Conservation (phyloP, 2,329 filamentous ascomycete species). For the Coniella vitis region DNA sequence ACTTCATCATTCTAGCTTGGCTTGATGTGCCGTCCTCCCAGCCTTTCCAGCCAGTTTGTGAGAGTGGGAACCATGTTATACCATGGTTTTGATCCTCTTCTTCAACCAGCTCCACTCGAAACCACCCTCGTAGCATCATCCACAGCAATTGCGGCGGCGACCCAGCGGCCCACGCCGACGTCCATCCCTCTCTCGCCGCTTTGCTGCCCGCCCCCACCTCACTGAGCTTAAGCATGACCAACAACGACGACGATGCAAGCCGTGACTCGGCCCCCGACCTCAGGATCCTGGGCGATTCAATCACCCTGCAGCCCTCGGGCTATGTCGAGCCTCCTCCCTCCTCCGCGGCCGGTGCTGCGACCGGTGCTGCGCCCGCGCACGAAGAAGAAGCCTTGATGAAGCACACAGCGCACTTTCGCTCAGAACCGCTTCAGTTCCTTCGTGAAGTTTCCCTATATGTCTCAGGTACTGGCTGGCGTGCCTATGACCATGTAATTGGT, state of each 20-base stretch:
- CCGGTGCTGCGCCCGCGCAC: conserved; percentile 24
- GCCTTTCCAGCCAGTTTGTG: too few species aligned
- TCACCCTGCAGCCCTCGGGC: conserved; percentile 68
- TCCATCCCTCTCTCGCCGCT: neutral
- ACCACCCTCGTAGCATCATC: too few species aligned
- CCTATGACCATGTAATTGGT: conserved; percentile 84
- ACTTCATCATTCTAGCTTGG: too few species aligned
- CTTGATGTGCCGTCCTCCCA: too few species aligned
- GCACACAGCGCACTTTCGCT: conserved; percentile 81
- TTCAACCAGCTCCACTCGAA: too few species aligned
- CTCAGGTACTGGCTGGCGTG: conserved; percentile 89
- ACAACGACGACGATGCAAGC: conserved; percentile 29
- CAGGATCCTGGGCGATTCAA: conserved; percentile 66
- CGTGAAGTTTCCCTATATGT: conserved; percentile 91
- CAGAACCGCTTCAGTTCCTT: conserved; percentile 68
- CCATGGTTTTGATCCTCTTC: too few species aligned
- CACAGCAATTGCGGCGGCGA: too few species aligned
- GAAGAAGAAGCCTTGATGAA: conserved; percentile 68
- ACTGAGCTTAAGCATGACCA: conserved; percentile 28
- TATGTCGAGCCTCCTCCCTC: conserved; percentile 46
- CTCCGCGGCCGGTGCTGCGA: conserved; percentile 21
- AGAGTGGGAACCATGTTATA: too few species aligned
- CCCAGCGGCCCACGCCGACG: too few species aligned
- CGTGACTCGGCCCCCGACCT: conserved; percentile 62
- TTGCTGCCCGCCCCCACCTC: neutral